Evolutionary conservation across 352 stramenopile species (phyloP).

Genomic region (Phytophthora tubulina): DNA sequence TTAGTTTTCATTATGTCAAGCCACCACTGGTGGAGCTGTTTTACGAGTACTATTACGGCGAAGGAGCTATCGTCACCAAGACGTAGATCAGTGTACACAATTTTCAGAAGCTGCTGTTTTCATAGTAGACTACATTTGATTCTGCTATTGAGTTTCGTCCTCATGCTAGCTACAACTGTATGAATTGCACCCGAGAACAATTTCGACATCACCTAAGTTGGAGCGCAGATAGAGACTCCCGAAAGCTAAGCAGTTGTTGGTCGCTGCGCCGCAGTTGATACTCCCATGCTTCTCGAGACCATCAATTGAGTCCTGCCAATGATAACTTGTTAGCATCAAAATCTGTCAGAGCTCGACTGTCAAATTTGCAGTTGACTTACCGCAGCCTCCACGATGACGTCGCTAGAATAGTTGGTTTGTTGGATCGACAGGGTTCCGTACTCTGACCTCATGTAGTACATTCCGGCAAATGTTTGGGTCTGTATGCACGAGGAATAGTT

Average conservation of each 20-base stretch:
- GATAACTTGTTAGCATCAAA: not conserved
- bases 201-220: constrained; percentile 69
- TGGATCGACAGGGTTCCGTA: constrained; percentile 68
- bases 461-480: constrained; percentile 63
- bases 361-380: constrained; percentile 26
- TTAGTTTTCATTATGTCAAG: constrained; percentile 91
- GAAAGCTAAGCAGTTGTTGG: constrained; percentile 68
- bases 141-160: no score
- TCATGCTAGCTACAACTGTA: constrained; percentile 59
- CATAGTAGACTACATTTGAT: not conserved
- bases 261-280: constrained; percentile 72
- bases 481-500: constrained; percentile 15
- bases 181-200: constrained; percentile 75
- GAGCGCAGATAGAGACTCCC: constrained; percentile 72
- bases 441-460: constrained; percentile 78
- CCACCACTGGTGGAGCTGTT: constrained; percentile 87
- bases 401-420: constrained; percentile 63
- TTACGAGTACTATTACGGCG: constrained; percentile 85
- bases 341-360: not conserved
- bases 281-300: constrained; percentile 58
- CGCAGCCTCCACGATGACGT: constrained; percentile 45
- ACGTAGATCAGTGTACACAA: constrained; percentile 2
- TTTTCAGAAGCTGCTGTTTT: not conserved
- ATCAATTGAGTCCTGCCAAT: constrained; percentile 27
- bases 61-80: not conserved